Percentiles rank a stretch among this genome's conserved stretches.
phyloP scores from a whole-genome alignment of 768 basidiomycete species.

The Austroboletus festivus region DNA sequence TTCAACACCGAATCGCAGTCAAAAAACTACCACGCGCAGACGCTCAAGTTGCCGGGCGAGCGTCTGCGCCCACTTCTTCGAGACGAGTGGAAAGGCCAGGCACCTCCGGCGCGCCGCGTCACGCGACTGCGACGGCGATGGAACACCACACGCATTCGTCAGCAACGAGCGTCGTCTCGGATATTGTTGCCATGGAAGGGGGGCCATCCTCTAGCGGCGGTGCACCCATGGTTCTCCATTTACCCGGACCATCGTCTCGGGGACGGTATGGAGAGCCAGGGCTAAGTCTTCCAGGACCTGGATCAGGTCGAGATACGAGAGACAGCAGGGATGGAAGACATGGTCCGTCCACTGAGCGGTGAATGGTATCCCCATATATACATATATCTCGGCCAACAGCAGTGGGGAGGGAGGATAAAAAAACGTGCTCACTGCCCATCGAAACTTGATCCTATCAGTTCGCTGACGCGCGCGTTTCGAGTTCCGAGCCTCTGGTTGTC shows the following conservation, averaged over 20 bases:
- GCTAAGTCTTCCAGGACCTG: conserved; percentile 19
- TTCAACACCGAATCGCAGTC: conserved; percentile 41
- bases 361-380: conserved; percentile 1
- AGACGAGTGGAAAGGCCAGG: conserved; percentile 34
- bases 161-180: conserved; percentile 17
- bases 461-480: not conserved
- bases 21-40: conserved; percentile 83
- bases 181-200: conserved; percentile 30
- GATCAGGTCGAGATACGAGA: conserved; percentile 36
- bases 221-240: conserved; percentile 32
- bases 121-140: conserved; percentile 24
- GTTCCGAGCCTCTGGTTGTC: conserved; percentile 9
- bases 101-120: conserved; percentile 40
- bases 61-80: conserved; percentile 62
- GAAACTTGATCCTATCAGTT: conserved; percentile 6
- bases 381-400: not conserved
- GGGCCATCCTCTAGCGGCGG: conserved; percentile 17
- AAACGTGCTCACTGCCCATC: not conserved
- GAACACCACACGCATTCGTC: conserved; percentile 26
- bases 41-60: conserved; percentile 66
- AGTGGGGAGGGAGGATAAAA: not conserved
- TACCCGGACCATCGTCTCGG: conserved; percentile 31
- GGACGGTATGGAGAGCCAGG: conserved; percentile 37
- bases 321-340: conserved; percentile 30
- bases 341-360: conserved; percentile 29